Evolutionary conservation across 2,329 filamentous ascomycete species (phyloP).

Genomic region (Didymella pinodella): DNA sequence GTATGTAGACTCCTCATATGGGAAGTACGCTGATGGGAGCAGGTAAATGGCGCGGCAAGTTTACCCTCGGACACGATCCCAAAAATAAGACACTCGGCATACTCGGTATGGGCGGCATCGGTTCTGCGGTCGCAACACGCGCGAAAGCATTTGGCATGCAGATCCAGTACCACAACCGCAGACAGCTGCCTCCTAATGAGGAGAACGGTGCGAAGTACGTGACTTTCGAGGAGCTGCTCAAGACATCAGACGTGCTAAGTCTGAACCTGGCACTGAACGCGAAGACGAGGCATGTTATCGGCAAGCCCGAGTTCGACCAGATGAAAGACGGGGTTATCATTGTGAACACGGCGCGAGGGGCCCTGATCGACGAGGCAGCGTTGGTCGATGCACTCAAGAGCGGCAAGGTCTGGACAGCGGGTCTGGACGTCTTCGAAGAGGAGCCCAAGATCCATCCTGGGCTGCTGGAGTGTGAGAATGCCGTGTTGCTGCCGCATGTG

Average conservation of each 20-base stretch:
- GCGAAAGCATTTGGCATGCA: conserved; percentile 64
- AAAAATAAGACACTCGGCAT: conserved; percentile 63
- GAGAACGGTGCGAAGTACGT: conserved; percentile 62
- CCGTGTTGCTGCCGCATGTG: conserved; percentile 66
- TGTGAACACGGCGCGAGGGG: conserved; percentile 66
- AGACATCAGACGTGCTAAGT: conserved; percentile 63
- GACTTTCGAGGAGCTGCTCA: conserved; percentile 63
- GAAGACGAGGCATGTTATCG: conserved; percentile 62
- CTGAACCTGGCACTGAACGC: conserved; percentile 62
- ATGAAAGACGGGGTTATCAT: conserved; percentile 66
- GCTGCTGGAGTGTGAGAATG: conserved; percentile 58
- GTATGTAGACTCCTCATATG: conserved; percentile 12
- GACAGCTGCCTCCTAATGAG: conserved; percentile 47
- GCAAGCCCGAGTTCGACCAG: conserved; percentile 57
- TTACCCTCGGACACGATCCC: conserved; percentile 61
- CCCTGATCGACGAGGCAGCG: conserved; percentile 64
- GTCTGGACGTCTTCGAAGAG: conserved; percentile 66
- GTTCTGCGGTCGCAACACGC: conserved; percentile 58
- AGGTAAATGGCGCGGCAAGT: conserved; percentile 57
- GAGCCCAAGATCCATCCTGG: conserved; percentile 64
- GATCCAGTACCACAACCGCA: conserved; percentile 67
- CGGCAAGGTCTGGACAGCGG: conserved; percentile 63
- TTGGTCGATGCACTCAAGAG: conserved; percentile 62
- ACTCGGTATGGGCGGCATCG: conserved; percentile 68
- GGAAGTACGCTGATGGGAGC: conserved; percentile 17